Evolutionary conservation across 75 land plant genomes (phyloP).

Genomic region (Cupressus sempervirens): DNA sequence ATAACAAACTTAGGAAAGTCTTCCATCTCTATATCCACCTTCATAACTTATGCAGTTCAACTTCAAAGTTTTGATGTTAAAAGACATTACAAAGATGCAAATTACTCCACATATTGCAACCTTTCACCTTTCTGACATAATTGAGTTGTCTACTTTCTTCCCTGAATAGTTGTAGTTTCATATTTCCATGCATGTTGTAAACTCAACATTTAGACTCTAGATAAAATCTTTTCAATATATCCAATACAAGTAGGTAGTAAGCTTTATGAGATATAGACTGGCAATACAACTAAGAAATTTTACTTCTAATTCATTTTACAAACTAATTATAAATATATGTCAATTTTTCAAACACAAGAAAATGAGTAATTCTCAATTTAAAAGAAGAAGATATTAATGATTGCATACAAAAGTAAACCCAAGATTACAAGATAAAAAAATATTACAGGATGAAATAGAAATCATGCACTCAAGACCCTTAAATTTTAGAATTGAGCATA

Average conservation of each 20-base stretch:
- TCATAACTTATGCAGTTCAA: no score
- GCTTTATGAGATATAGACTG: neutral
- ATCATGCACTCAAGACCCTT: neutral
- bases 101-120: neutral
- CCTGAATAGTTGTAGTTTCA: no score
- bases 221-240: no score
- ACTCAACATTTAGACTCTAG: neutral
- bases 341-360: neutral
- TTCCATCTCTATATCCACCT: no score
- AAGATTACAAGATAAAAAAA: neutral
- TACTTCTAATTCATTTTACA: neutral
- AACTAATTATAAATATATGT: neutral
- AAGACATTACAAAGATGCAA: no score
- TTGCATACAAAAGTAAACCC: neutral
- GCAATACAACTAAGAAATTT: neutral
- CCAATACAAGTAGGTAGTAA: neutral
- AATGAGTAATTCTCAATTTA: neutral
- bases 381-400: neutral
- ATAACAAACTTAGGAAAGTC: no score
- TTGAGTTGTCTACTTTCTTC: neutral
- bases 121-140: neutral
- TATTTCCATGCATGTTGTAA: no score
- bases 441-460: no score
- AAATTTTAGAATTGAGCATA: neutral
- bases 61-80: no score